Evolutionary conservation across 345 rosid species (phyloP).

Genomic region (Durio zibethinus): DNA sequence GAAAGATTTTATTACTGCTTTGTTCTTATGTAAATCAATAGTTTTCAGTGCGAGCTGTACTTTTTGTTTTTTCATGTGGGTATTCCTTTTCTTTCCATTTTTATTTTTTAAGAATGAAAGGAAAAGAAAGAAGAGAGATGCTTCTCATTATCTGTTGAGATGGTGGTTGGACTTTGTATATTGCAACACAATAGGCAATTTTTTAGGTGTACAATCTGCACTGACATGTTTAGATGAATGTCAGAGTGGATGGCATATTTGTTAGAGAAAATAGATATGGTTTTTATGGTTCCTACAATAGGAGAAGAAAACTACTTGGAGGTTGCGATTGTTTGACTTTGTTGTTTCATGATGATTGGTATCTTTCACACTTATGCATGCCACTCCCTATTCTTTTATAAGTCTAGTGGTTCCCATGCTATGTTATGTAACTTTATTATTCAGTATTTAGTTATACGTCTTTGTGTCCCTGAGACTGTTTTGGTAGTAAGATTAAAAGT

Average conservation of each 20-base stretch:
- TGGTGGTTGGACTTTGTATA: neutral
- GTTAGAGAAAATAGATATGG: neutral
- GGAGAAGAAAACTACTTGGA: neutral
- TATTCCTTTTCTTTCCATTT: too few relatives aligned
- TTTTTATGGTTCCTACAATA: neutral
- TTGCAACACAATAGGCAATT: neutral
- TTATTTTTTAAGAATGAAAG: too few relatives aligned
- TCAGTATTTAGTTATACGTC: neutral
- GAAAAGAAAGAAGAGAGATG: neutral
- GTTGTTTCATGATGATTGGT: neutral
- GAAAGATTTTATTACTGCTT: too few relatives aligned
- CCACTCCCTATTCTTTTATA: neutral
- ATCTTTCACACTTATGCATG: neutral
- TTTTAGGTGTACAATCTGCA: neutral
- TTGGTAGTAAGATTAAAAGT: too few relatives aligned
- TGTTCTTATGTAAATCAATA: too few relatives aligned
- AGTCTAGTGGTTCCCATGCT: neutral
- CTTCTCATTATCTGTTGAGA: neutral
- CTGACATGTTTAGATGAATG: neutral
- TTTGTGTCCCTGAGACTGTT: neutral
- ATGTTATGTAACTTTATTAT: neutral
- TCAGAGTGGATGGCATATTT: neutral
- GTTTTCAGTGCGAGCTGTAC: too few relatives aligned
- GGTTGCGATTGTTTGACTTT: neutral
- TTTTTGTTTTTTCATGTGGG: too few relatives aligned